Evolutionary conservation across 805 yeast species (phyloP), one percentile per base, ranked within the genome.

Genomic region (Yamadazyma philogaea): DNA sequence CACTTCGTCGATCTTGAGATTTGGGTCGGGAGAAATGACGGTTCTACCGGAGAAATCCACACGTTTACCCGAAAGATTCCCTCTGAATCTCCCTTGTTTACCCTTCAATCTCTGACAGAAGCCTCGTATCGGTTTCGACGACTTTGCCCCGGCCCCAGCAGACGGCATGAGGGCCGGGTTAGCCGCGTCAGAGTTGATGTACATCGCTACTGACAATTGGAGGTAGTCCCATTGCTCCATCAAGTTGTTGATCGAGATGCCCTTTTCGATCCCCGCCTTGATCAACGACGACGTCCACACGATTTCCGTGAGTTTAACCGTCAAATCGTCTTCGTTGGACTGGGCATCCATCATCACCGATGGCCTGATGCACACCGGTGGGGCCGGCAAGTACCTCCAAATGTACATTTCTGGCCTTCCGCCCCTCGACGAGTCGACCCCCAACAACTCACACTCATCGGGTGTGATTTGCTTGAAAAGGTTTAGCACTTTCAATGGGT

Each of bases 221-320:
- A 93, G 68, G 60, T 87, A 93, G 59, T 93, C 99, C 99, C 99
- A 93, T 59, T 93, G 99, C 58, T 91, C 98, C 96, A 93, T 90
- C 65, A 93, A 74, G 55, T 87, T 87, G 50, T 88, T 87, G 56
- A 95, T 82, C 12, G 96, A 81, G 48, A 91, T 87, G 45, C 99
- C 99, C 60, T 89, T 91, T 49, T 90, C 96, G 40, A 93, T 79
- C 46, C 97, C 99, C 0, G 96, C 96, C 51, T 88, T 78, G 54
- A 93, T 93, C 67, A 90, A 74, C 4, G 96, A 84, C n/a, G 93
- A 84, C 1, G 96, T 88, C 95, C 96, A 91, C 20, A 90, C 98
- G 48, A 93, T 87, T 66, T 93, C 99, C 0, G 98, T 88, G 45
- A 93, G 71, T 60, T 93, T 93, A 24, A 90, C 96, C 0, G 99